Evolutionary conservation across 1,284 basidiomycete genomes (phyloP), one percentile per base, ranked within the genome.

Genomic region (Entoloma clypeatum): DNA sequence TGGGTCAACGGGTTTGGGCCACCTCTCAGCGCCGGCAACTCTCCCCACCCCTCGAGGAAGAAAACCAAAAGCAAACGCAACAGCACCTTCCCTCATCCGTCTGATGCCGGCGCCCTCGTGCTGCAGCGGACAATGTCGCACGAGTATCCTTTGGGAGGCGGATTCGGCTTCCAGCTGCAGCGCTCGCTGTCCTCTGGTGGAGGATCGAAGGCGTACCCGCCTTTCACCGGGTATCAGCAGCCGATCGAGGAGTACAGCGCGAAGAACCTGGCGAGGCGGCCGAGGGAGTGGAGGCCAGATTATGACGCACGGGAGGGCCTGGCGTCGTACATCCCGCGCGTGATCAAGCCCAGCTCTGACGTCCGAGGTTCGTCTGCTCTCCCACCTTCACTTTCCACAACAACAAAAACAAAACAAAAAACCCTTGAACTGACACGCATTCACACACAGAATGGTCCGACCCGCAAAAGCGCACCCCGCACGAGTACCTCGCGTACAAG

Each of bases 261-360:
- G 19, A 35, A 43, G 6, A 50, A 50, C 24, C 39, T 45, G 7
- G 49, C 49, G 5, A 34, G 49, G 11, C 45, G 49, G 3, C 49
- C 49, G 4, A 23, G 33, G 19, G 49, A 50, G 18, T 50, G 49
- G 49, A 41, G 49, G 18, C 32, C 45, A 7, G 49, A 50, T 23
- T 50, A 43, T 18, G 45, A 45, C 8, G 13, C 49, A 11, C 39
- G 43, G 9, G 33, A 40, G 7, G 46, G 42, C 10, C 23, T 45
- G 14, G 41, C 40, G 3, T 36, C 45, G 11, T 47, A 38, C 30
- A 50, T 47, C 4, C 45, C 45, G 7, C 37, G 36, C n/a, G 31
- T 47, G 14, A 19, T 11, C 7, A 43, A 32, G 11, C 17, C 26
- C 18, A 30, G 32, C 19, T 34, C 44, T 6, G 41, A 47, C 34